Conservation (phyloP, 306 rosid genomes). For the Trichosanthes truncata region DNA sequence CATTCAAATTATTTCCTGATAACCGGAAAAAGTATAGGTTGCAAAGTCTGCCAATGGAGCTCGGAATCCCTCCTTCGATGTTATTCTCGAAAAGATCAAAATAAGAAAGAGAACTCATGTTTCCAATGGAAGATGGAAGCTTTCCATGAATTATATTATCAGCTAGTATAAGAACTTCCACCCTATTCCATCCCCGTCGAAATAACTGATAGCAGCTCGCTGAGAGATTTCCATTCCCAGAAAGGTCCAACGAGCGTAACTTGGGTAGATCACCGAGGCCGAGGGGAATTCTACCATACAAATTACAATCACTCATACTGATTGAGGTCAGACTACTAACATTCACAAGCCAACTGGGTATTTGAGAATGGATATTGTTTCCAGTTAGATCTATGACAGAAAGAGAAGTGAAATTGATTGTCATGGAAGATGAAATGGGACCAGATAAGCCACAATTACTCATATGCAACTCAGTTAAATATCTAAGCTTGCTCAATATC, state of each 20-base stretch:
- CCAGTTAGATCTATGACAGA: slow-evolving; percentile 13
- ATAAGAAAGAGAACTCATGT: slow-evolving; percentile 25
- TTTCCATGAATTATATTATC: slow-evolving; percentile 19
- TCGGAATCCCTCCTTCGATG: slow-evolving; percentile 25
- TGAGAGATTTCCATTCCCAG: slow-evolving; percentile 4
- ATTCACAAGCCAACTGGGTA: slow-evolving; percentile 35
- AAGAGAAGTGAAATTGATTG: slow-evolving; percentile 32
- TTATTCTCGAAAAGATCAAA: slow-evolving; percentile 9
- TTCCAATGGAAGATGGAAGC: slow-evolving; percentile 31
- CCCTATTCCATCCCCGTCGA: slow-evolving; percentile 20
- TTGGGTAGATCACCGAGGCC: slow-evolving; percentile 21
- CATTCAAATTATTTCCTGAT: slow-evolving; percentile 20
- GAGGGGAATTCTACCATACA: slow-evolving; percentile 42
- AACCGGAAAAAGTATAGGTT: background rate
- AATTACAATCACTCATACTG: background rate
- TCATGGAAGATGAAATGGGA: slow-evolving; percentile 10
- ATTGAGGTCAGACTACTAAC: slow-evolving; percentile 22
- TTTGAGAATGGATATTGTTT: slow-evolving; percentile 19
- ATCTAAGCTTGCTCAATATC: slow-evolving; percentile 15
- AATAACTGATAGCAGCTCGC: slow-evolving; percentile 34
- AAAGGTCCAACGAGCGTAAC: slow-evolving; percentile 17
- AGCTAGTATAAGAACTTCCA: slow-evolving; percentile 13
- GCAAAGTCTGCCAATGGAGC: slow-evolving; percentile 27
- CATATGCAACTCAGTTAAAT: slow-evolving; percentile 28
- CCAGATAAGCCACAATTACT: slow-evolving; percentile 8